A percentile compares a stretch with the other conserved stretches of the same genome.
Evolutionary conservation across 352 stramenopile genomes (phyloP).

Genomic region (Achlya hypogyna): DNA sequence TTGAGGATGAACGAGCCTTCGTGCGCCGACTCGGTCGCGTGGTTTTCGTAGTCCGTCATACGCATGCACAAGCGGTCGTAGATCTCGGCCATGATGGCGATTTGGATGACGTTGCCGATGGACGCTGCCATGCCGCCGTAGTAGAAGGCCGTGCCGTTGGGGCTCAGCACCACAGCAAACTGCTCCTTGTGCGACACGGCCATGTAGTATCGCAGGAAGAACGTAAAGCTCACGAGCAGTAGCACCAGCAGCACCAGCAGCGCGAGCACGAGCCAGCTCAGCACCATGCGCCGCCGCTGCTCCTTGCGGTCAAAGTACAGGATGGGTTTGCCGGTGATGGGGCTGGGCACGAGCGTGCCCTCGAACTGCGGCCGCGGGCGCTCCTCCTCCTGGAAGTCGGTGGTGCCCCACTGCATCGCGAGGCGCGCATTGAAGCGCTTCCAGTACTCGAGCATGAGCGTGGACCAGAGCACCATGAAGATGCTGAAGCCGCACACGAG

Average conservation of each 20-base stretch:
- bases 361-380: conserved; percentile 68
- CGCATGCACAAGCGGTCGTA: conserved; percentile 83
- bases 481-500: conserved; percentile 70
- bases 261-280: conserved; percentile 69
- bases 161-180: conserved; percentile 45
- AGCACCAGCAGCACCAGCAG: conserved; percentile 75
- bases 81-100: conserved; percentile 87
- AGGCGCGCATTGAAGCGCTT: conserved; percentile 74
- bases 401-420: conserved; percentile 82
- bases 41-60: conserved; percentile 91
- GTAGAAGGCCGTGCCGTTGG: conserved; percentile 36
- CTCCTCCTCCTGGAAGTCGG: conserved; percentile 57
- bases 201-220: conserved; percentile 68
- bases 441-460: conserved; percentile 85
- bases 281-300: conserved; percentile 57
- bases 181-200: conserved; percentile 38
- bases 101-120: conserved; percentile 69
- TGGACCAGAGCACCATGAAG: conserved; percentile 87
- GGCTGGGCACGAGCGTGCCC: conserved; percentile 61
- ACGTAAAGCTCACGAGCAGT: conserved; percentile 61
- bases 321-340: conserved; percentile 61
- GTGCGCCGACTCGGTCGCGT: conserved; percentile 82
- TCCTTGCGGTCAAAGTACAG: conserved; percentile 60
- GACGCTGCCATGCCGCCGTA: conserved; percentile 49
- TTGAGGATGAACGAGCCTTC: conserved; percentile 92